Evolutionary conservation across 768 basidiomycete species (phyloP).

Genomic region (Boletus tylopilopsis): DNA sequence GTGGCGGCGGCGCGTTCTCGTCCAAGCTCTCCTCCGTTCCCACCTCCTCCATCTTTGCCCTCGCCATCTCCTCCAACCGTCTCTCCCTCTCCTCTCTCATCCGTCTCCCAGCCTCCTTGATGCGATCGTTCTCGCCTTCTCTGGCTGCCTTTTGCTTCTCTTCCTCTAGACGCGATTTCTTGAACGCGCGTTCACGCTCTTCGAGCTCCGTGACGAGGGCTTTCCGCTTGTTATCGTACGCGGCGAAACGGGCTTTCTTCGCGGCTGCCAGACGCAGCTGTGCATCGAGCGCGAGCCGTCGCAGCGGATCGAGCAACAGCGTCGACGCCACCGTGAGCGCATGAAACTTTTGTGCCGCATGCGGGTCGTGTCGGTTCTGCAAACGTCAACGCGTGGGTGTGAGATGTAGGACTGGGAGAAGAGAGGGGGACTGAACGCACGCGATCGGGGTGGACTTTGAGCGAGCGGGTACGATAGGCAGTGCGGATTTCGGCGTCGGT

Average conservation of each 20-base stretch:
- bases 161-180: conserved; percentile 64
- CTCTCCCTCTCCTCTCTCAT: conserved; percentile 65
- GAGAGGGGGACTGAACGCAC: conserved; percentile 39
- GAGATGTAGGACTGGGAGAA: conserved; percentile 9
- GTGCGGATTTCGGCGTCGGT: conserved; percentile 77
- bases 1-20: conserved; percentile 51
- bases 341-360: conserved; percentile 84
- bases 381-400: background rate
- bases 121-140: conserved; percentile 62
- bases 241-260: conserved; percentile 62
- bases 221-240: conserved; percentile 72
- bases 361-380: conserved; percentile 76
- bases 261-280: conserved; percentile 71
- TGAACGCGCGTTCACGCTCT: conserved; percentile 70
- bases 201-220: conserved; percentile 74
- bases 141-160: conserved; percentile 51
- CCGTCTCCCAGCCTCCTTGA: conserved; percentile 70
- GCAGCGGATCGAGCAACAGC: conserved; percentile 74
- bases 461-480: conserved; percentile 73
- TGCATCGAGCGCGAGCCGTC: conserved; percentile 75
- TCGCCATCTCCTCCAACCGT: conserved; percentile 43
- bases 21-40: conserved; percentile 35
- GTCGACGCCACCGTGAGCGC: conserved; percentile 80
- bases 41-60: conserved; percentile 26
- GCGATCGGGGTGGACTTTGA: conserved; percentile 86